Base-by-base conservation (phyloP, 306 rosid species). In the Glycyrrhiza uralensis region DNA sequence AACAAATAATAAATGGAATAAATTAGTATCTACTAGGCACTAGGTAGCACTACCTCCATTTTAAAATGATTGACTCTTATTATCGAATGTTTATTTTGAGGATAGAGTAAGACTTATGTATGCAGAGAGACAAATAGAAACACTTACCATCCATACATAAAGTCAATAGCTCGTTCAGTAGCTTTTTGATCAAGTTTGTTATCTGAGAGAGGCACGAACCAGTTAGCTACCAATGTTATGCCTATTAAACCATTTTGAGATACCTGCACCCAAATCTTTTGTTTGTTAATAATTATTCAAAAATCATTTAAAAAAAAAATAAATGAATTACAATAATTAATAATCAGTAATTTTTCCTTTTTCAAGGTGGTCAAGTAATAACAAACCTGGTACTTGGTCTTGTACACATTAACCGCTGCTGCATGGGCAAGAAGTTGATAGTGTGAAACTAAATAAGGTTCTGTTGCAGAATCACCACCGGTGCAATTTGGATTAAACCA, bases 201-300 rank as follows among this genome's bases (percentile, higher is more conserved):
- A 7, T 82, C 29, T 0, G 84, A 79, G 42, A 46, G 2, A 0
- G 96, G 88, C 28, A 74, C 82, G n/a, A 50, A 19, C 93, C 93
- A 90, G 0, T 22, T 6, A 1, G 50, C n/a, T 1, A 65, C 6
- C 19, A 84, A 24, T 0, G 90, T 81, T 23, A 90, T 86, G 17
- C 89, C 91, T n/a, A 87, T 84, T 39, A 65, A 0, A 6, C 92
- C 96, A 30, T 85, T 85, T 59, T 85, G 93, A 32, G 56, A 29
- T 2, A 5, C 69, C 81, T 87, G 69, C 71, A 35, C 0, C 3
- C 20, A 11, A 8, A 5, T 13, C 18, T 58, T 39, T 71, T 20
- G 58, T 51, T 35, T 7, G 18, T 36, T 11, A 61, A 2, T 36
- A 10, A 19, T 11, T 36, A 61, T 6, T 35, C 50, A 51, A 33